Evolutionary conservation across 192 early-diverging fungal species (phyloP).

Genomic region (Radiomyces spectabilis): DNA sequence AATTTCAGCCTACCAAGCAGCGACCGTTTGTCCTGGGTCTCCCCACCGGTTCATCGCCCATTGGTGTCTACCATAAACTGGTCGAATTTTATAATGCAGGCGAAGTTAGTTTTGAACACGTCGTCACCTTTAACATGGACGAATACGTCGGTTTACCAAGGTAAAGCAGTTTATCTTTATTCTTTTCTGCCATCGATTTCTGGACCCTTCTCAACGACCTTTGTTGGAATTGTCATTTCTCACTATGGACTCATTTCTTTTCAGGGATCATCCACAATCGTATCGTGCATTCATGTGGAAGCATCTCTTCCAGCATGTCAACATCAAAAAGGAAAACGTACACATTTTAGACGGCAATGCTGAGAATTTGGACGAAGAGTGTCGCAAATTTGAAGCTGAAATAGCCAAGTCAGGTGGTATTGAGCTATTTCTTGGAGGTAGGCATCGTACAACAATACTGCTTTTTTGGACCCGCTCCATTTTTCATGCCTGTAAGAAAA

Average conservation of each 20-base stretch:
- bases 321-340: constrained; percentile 75
- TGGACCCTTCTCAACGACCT: background rate
- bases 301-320: constrained; percentile 82
- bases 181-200: background rate
- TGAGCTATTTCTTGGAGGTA: constrained; percentile 80
- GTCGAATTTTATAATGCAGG: constrained; percentile 64
- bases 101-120: constrained; percentile 69
- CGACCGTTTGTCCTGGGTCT: constrained; percentile 82
- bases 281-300: constrained; percentile 93
- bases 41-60: constrained; percentile 77
- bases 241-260: background rate
- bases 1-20: constrained; percentile 67
- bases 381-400: constrained; percentile 71
- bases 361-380: constrained; percentile 72
- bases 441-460: too few species aligned
- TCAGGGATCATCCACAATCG: constrained; percentile 74
- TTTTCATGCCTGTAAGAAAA: too few species aligned
- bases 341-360: constrained; percentile 85
- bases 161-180: too few species aligned
- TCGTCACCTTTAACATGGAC: constrained; percentile 86
- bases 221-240: background rate
- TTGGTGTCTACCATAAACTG: constrained; percentile 72
- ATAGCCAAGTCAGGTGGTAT: constrained; percentile 76
- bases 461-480: too few species aligned
- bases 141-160: constrained; percentile 79